These are phyloP conservation scores for Pseudofabraea citricarpa DNA, from an alignment of 2,329 filamentous ascomycete genomes.

Conservation along the genomic window DNA sequence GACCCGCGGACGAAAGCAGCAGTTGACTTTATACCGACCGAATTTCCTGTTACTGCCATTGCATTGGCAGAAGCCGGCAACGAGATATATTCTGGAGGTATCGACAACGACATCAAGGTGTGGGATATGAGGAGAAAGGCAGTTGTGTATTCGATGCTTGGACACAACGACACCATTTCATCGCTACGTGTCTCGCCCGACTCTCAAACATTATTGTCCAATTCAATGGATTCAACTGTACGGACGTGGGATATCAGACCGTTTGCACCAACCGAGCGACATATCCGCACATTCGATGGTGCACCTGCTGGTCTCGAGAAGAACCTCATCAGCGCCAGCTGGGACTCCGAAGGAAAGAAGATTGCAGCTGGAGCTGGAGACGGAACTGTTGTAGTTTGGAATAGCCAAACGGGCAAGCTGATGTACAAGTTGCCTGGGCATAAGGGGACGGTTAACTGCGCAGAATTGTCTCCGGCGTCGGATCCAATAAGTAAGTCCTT, in stretches of 20 bases:
- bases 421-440: constrained; percentile 94
- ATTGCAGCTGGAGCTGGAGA: constrained; percentile 89
- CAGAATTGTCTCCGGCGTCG: constrained; percentile 78
- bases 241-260: constrained; percentile 95
- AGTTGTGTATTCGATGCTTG: constrained; percentile 79
- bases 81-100: constrained; percentile 89
- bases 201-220: constrained; percentile 82
- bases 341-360: constrained; percentile 80
- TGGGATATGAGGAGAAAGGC: constrained; percentile 95
- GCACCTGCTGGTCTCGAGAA: constrained; percentile 83
- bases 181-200: constrained; percentile 90
- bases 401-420: constrained; percentile 79
- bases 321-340: constrained; percentile 85
- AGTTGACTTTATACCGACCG: constrained; percentile 81
- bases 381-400: constrained; percentile 88
- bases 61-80: constrained; percentile 92
- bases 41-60: constrained; percentile 88
- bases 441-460: constrained; percentile 91
- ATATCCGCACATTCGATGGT: constrained; percentile 87
- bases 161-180: constrained; percentile 88
- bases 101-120: constrained; percentile 95
- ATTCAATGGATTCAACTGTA: constrained; percentile 90
- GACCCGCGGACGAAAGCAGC: constrained; percentile 89
- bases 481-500: constrained; percentile 78
- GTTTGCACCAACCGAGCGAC: constrained; percentile 83